Conservation (phyloP, 805 yeast genomes). For the Candida xyloterini region DNA sequence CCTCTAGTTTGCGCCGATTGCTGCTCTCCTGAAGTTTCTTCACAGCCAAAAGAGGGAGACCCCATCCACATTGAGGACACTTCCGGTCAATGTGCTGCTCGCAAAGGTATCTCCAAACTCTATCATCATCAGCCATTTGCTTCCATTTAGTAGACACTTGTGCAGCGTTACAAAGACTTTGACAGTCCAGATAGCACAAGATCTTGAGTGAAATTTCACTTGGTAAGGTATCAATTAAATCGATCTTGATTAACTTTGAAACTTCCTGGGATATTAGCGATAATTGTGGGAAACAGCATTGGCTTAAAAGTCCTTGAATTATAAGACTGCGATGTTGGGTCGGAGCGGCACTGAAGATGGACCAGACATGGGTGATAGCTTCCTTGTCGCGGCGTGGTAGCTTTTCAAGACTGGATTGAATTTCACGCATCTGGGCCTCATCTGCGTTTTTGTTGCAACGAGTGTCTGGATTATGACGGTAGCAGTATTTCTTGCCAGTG, state of each 20-base stretch:
- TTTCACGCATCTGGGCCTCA: constrained; percentile 56
- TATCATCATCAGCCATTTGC: constrained; percentile 86
- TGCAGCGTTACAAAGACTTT: constrained; percentile 90
- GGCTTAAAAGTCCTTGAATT: constrained; percentile 77
- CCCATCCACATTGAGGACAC: constrained; percentile 99
- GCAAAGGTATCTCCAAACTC: constrained; percentile 98
- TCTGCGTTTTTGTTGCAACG: constrained; percentile 70
- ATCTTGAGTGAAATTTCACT: constrained; percentile 81
- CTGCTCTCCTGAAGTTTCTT: constrained; percentile 43
- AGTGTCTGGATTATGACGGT: constrained; percentile 89
- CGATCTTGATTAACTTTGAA: constrained; percentile 75
- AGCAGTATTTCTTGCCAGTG: constrained; percentile 71
- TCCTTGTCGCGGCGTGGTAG: constrained; percentile 71
- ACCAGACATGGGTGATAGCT: constrained; percentile 80
- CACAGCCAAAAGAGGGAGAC: constrained; percentile 90
- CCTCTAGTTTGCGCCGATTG: constrained; percentile 25
- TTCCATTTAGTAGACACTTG: constrained; percentile 90
- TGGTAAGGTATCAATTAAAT: constrained; percentile 82
- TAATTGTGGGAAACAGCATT: constrained; percentile 93
- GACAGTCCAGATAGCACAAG: constrained; percentile 86
- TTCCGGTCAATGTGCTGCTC: constrained; percentile 97
- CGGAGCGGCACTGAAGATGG: constrained; percentile 74
- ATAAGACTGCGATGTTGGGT: constrained; percentile 68
- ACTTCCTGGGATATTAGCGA: constrained; percentile 83
- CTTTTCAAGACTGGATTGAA: constrained; percentile 55